phyloP scores from a whole-genome alignment of 257 asterid species.

The Apocynum venetum region DNA sequence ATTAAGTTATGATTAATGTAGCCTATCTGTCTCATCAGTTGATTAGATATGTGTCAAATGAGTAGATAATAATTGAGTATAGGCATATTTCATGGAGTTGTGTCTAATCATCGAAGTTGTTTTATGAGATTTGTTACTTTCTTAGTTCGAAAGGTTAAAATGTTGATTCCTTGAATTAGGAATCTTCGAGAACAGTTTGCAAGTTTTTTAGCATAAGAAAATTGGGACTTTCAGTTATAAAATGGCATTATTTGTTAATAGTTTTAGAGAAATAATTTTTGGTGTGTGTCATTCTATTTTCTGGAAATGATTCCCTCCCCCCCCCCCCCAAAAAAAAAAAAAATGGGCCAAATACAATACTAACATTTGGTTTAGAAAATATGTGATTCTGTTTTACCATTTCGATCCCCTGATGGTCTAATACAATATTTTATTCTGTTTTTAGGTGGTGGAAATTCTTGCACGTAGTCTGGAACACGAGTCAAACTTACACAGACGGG shows the following conservation, averaged over 20 bases:
- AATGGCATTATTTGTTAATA: not conserved
- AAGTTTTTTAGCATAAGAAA: too few species aligned
- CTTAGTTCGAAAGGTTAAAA: too few species aligned
- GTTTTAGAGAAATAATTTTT: not conserved
- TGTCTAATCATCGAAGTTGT: not conserved
- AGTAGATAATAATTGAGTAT: not conserved
- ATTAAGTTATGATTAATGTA: not conserved
- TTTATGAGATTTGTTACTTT: not conserved
- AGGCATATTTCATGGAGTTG: not conserved
- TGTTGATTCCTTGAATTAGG: not conserved
- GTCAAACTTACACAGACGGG: slow-evolving; percentile 62
- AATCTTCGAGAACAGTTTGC: not conserved
- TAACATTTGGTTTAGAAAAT: not conserved
- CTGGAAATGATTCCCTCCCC: not conserved
- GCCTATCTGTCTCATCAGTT: not conserved
- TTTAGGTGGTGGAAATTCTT: slow-evolving; percentile 76
- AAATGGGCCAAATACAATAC: not conserved
- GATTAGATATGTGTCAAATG: not conserved
- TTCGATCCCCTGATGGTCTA: slow-evolving; percentile 13
- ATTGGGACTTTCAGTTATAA: not conserved
- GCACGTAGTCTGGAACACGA: slow-evolving; percentile 53
- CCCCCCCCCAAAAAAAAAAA: too few species aligned
- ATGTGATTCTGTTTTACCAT: not conserved
- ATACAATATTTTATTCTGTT: not conserved
- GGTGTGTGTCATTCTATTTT: not conserved